Evolutionary conservation across 2,329 filamentous ascomycete genomes (phyloP), one percentile per base, ranked within the genome.

Genomic region (Coniochaeta sp.): DNA sequence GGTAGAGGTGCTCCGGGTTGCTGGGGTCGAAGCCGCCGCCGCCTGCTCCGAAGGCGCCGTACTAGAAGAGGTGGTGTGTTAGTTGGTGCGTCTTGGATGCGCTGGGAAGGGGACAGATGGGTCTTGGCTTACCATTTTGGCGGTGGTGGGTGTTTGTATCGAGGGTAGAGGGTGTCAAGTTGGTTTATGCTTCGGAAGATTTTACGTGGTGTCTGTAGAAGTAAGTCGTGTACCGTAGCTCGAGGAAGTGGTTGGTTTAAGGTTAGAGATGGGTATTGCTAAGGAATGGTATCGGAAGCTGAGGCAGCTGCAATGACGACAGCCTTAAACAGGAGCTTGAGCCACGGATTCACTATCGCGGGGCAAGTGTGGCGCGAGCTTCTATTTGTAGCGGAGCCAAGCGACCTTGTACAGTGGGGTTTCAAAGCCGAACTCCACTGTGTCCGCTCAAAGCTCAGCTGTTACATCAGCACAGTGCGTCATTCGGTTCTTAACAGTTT

Each of bases 1-100:
- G 72, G 63, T 72, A 75, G 61, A 78, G 70, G 53, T 73, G 68
- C 27, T 71, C 68, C n/a, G 74, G 70, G 58, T 78, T 73, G 55
- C 65, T 66, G 53, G 73, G 70, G 60, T 78, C 74, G 58, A 72
- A 74, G 46, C 66, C 71, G 49, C 67, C 67, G 53, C 69, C 71
- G 24, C 45, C 30, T n/a, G n/a, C n/a, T 48, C 26, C 26, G 20
- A 28, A 48, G 20, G n/a, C n/a, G n/a, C 28, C 28, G 27, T 48
- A 48, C 45, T 48, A n/a, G n/a, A n/a, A n/a, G n/a, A n/a, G 45
- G 10, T n/a, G 16, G 28, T 6, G 6, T 48, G 28, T 48, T 18
- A 28, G 27, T 46, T n/a, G n/a, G n/a, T n/a, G n/a, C n/a, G n/a
- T n/a, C n/a, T n/a, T n/a, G n/a, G n/a, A n/a, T n/a, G n/a, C n/a